These are phyloP conservation scores for Mayamaea pseudoterrestris DNA, from an alignment of 108 stramenopile species.

Conservation along the genomic window DNA sequence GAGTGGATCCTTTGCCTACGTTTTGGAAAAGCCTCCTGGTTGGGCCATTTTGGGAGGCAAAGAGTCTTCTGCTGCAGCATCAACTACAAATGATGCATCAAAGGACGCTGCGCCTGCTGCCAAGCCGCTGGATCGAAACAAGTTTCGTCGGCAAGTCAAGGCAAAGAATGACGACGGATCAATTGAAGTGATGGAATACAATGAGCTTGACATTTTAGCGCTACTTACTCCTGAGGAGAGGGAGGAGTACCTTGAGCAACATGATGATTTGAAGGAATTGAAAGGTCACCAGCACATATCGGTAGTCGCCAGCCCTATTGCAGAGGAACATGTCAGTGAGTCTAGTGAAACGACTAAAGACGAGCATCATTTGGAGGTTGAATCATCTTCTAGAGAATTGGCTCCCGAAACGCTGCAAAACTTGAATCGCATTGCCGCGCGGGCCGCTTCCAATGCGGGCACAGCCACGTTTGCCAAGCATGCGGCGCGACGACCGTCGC, in stretches of 20 bases:
- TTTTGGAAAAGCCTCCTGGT: conserved; percentile 66
- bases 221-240: conserved; percentile 43
- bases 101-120: neutral
- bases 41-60: conserved; percentile 60
- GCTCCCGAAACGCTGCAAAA: neutral
- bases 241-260: conserved; percentile 3
- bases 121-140: conserved; percentile 7
- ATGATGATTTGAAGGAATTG: neutral
- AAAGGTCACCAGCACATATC: neutral
- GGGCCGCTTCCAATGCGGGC: neutral
- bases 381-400: neutral
- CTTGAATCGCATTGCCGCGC: conserved; percentile 12
- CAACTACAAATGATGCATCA: conserved; percentile 1
- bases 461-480: conserved; percentile 13
- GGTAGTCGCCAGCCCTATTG: neutral
- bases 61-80: neutral
- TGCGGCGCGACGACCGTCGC: conserved; percentile 35
- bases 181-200: conserved; percentile 51
- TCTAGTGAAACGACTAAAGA: neutral
- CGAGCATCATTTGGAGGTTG: neutral
- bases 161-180: conserved; percentile 39
- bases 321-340: neutral
- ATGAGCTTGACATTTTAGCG: conserved; percentile 52
- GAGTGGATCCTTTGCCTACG: conserved; percentile 45
- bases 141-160: conserved; percentile 12